A percentile compares a stretch with the other conserved stretches of the same genome.
Conservation (phyloP, 2,329 filamentous ascomycete species). For the Neopestalotiopsis sp. region DNA sequence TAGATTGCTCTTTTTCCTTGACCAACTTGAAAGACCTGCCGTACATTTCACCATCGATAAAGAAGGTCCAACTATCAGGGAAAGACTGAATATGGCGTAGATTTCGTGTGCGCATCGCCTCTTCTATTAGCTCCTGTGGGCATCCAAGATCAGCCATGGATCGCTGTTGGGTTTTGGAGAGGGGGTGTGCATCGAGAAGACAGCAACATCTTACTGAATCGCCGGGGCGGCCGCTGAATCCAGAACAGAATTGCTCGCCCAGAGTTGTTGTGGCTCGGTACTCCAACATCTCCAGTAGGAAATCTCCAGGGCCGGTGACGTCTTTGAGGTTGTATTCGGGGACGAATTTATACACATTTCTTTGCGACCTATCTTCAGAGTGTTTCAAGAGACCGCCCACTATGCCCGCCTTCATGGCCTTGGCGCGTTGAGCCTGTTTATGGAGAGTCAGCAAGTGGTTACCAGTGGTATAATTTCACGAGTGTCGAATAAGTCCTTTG, state of each 20-base stretch:
- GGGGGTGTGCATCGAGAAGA: no score
- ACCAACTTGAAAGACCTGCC: slow-evolving; percentile 40
- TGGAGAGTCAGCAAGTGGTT: neutral
- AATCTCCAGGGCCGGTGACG: slow-evolving; percentile 40
- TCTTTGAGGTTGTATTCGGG: slow-evolving; percentile 53
- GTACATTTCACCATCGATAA: slow-evolving; percentile 41
- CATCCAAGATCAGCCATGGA: neutral
- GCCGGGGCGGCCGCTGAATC: slow-evolving; percentile 38
- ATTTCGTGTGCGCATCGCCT: slow-evolving; percentile 40
- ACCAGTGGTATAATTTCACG: neutral
- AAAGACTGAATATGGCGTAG: slow-evolving; percentile 36
- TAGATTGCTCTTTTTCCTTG: slow-evolving; percentile 27
- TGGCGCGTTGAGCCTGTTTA: slow-evolving; percentile 33
- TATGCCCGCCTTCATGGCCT: slow-evolving; percentile 41
- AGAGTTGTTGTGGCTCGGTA: slow-evolving; percentile 42
- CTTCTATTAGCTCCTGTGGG: slow-evolving; percentile 33
- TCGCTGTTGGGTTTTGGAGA: neutral
- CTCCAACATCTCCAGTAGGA: slow-evolving; percentile 44
- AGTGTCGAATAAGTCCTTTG: neutral
- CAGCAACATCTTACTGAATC: slow-evolving; percentile 34
- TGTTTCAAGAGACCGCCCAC: slow-evolving; percentile 41
- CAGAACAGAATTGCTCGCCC: slow-evolving; percentile 39
- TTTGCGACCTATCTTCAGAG: slow-evolving; percentile 40
- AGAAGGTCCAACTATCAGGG: slow-evolving; percentile 42
- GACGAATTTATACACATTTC: slow-evolving; percentile 43